A percentile compares a stretch with the other conserved stretches of the same genome.
phyloP scores from a whole-genome alignment of 768 basidiomycete species.

The Krasilnikovozyma curviuscula region DNA sequence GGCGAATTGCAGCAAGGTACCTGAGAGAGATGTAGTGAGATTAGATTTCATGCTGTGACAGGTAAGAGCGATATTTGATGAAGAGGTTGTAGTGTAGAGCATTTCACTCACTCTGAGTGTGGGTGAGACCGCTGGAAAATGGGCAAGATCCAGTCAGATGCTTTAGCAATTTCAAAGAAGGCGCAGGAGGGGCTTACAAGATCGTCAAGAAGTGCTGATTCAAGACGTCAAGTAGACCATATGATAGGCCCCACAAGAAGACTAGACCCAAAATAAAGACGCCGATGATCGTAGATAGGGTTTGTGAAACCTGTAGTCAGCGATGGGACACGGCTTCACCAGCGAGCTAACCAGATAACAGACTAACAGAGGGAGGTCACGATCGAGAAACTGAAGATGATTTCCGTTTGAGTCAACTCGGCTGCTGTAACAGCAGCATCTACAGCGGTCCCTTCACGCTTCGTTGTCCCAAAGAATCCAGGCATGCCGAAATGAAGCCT shows the following conservation, averaged over 20 bases:
- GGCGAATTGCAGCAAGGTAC: slow-evolving; percentile 16
- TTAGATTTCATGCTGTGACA: neutral
- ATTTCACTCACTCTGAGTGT: too few species aligned
- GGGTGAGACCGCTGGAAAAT: too few species aligned
- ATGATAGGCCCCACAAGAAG: slow-evolving; percentile 3
- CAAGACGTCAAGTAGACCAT: slow-evolving; percentile 11
- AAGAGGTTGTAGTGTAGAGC: neutral
- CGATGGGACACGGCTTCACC: too few species aligned
- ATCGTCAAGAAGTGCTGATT: slow-evolving; percentile 2
- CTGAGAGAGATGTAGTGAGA: slow-evolving; percentile 8
- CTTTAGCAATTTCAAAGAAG: too few species aligned
- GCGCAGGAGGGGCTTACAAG: neutral
- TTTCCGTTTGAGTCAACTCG: neutral
- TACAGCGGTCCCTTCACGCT: too few species aligned
- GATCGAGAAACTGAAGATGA: neutral
- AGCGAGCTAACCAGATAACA: too few species aligned
- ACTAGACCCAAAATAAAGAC: neutral
- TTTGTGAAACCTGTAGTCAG: too few species aligned
- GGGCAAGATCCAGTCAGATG: too few species aligned
- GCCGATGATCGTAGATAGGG: too few species aligned
- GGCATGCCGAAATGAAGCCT: neutral
- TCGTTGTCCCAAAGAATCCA: too few species aligned
- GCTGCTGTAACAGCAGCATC: too few species aligned
- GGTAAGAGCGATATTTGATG: neutral
- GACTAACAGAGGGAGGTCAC: too few species aligned